Conservation (phyloP, 2,329 filamentous ascomycete species). For the Ceratocystis colombiana region DNA sequence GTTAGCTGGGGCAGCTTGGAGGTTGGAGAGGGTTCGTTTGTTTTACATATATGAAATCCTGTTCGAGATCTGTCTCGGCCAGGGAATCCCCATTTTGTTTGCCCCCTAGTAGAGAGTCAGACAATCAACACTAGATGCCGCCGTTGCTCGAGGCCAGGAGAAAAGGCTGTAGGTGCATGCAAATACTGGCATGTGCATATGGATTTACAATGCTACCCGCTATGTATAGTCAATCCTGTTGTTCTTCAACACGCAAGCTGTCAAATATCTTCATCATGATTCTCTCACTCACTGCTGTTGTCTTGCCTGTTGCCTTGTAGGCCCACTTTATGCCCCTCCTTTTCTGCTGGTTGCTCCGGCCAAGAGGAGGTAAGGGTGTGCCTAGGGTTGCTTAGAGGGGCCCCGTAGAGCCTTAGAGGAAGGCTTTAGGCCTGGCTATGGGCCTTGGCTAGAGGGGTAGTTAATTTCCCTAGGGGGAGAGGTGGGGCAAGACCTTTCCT, state of each 20-base stretch:
- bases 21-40: background rate
- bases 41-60: slow-evolving; percentile 7
- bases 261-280: background rate
- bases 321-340: slow-evolving; percentile 11
- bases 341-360: background rate
- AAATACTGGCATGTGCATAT: background rate
- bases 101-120: background rate
- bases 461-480: slow-evolving; percentile 1
- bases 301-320: background rate
- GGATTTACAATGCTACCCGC: background rate
- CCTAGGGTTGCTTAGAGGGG: background rate
- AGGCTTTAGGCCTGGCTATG: background rate
- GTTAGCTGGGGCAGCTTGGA: background rate
- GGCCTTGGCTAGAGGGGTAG: background rate
- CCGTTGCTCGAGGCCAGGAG: too few species aligned
- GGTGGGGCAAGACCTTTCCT: background rate
- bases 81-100: background rate
- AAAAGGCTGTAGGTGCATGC: too few species aligned
- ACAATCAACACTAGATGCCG: too few species aligned
- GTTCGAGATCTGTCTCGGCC: slow-evolving; percentile 13
- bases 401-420: too few species aligned
- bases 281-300: background rate
- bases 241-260: background rate
- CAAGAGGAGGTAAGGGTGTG: background rate
- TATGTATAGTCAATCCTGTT: background rate